Percentiles rank a stretch among this genome's conserved stretches.
phyloP scores from a whole-genome alignment of 73 alveolate species.

The Paramecium caudatum region DNA sequence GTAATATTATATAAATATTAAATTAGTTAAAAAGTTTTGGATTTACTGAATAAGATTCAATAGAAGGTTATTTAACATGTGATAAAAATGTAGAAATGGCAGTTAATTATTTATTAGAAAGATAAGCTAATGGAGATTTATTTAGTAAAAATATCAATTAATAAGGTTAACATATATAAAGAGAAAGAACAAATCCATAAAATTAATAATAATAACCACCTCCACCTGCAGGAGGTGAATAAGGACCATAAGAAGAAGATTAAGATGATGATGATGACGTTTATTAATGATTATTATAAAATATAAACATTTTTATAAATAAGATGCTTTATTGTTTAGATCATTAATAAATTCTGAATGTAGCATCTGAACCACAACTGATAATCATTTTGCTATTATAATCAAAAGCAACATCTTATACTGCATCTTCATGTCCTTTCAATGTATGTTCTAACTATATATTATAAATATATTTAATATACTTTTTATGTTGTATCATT shows the following conservation, averaged over 20 bases:
- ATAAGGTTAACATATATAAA: slow-evolving; percentile 41
- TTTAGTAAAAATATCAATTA: slow-evolving; percentile 28
- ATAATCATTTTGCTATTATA: slow-evolving; percentile 91
- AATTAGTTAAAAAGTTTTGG: slow-evolving; percentile 67
- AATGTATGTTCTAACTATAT: slow-evolving; percentile 82
- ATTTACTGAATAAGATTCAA: slow-evolving; percentile 67
- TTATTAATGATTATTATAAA: slow-evolving; percentile 73
- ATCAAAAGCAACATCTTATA: slow-evolving; percentile 96
- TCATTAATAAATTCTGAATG: slow-evolving; percentile 98
- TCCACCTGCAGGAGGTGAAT: slow-evolving; percentile 31
- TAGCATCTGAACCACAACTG: slow-evolving; percentile 97
- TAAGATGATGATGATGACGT: slow-evolving; percentile 71
- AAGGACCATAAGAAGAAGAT: slow-evolving; percentile 23
- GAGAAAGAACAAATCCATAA: slow-evolving; percentile 30
- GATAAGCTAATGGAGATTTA: slow-evolving; percentile 64
- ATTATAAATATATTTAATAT: background rate
- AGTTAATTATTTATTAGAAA: slow-evolving; percentile 69
- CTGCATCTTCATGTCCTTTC: slow-evolving; percentile 99
- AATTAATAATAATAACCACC: no score
- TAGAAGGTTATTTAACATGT: slow-evolving; percentile 76
- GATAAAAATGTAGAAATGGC: slow-evolving; percentile 76
- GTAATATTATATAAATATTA: background rate
- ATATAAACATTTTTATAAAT: no score
- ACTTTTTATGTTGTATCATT: slow-evolving; percentile 82
- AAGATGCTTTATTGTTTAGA: no score